Evolutionary conservation across 306 rosid species (phyloP).

Genomic region (Arachis stenosperma): DNA sequence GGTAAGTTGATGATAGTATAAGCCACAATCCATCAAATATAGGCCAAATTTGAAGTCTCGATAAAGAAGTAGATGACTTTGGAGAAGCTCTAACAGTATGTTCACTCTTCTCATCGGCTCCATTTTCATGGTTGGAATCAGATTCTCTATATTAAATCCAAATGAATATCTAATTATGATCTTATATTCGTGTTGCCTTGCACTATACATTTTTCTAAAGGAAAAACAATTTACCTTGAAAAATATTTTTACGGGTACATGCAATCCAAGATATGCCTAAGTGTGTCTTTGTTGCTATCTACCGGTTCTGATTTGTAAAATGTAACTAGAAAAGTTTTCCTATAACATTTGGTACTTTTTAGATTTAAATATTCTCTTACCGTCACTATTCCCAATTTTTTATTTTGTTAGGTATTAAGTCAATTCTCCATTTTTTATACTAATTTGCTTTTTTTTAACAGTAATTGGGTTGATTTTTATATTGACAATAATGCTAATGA

Average conservation of each 20-base stretch:
- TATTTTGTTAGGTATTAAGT: too few relatives aligned
- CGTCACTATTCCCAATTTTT: too few relatives aligned
- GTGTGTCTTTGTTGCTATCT: too few relatives aligned
- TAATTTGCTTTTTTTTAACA: too few relatives aligned
- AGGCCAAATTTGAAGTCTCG: slow-evolving; percentile 71
- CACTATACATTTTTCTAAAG: slow-evolving; percentile 21
- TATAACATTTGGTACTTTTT: too few relatives aligned
- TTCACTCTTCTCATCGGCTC: slow-evolving; percentile 46
- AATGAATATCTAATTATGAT: slow-evolving; percentile 30
- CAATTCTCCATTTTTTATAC: too few relatives aligned
- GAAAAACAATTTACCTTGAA: not conserved
- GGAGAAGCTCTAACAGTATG: slow-evolving; percentile 52
- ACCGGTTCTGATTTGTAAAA: too few relatives aligned
- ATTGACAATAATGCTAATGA: not conserved
- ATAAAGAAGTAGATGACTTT: slow-evolving; percentile 48
- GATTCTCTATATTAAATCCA: slow-evolving; percentile 59
- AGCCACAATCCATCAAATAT: slow-evolving; percentile 87
- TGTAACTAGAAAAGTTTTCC: too few relatives aligned
- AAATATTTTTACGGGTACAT: slow-evolving; percentile 24
- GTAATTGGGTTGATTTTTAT: too few relatives aligned
- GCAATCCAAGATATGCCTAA: not conserved
- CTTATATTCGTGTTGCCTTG: slow-evolving; percentile 4
- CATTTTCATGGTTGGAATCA: slow-evolving; percentile 49
- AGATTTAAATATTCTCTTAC: too few relatives aligned
- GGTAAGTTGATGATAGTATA: slow-evolving; percentile 81